Percentiles rank a stretch among this genome's conserved stretches.
These are phyloP conservation scores for Glutinoglossum americanum DNA, from an alignment of 495 filamentous ascomycete genomes.

Conservation along the genomic window DNA sequence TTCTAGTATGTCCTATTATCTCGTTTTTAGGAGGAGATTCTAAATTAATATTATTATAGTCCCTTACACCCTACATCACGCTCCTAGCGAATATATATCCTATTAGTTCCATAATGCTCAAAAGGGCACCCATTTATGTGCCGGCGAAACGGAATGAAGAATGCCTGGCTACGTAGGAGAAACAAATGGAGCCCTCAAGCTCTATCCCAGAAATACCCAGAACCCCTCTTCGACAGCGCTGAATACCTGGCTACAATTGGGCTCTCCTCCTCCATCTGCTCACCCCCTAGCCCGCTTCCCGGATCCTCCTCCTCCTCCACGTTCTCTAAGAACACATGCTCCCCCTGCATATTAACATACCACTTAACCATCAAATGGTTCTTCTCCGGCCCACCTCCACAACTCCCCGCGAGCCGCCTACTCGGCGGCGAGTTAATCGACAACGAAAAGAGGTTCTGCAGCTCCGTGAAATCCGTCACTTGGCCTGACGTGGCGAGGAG, in stretches of 20 bases:
- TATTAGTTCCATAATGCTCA: too few species aligned
- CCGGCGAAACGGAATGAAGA: too few species aligned
- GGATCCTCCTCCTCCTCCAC: background rate
- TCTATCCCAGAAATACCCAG: background rate
- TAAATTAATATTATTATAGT: too few species aligned
- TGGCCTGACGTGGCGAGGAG: conserved; percentile 29
- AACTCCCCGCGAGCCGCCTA: conserved; percentile 31
- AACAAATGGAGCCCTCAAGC: too few species aligned
- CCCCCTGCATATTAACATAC: conserved; percentile 27
- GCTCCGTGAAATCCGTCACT: conserved; percentile 56
- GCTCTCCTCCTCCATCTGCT: background rate
- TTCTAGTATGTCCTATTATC: too few species aligned
- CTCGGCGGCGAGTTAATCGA: conserved; percentile 45
- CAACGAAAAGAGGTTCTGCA: conserved; percentile 46
- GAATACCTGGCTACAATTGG: background rate
- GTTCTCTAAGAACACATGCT: conserved; percentile 16
- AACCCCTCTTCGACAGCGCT: background rate
- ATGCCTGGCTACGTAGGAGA: too few species aligned
- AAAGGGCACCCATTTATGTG: too few species aligned
- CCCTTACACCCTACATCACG: too few species aligned
- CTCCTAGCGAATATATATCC: too few species aligned
- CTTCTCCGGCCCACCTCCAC: conserved; percentile 36
- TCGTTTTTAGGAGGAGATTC: too few species aligned
- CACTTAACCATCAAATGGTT: conserved; percentile 34
- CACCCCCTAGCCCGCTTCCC: background rate